Evolutionary conservation across 805 yeast species (phyloP).

Genomic region (Kodamaea sagamina): DNA sequence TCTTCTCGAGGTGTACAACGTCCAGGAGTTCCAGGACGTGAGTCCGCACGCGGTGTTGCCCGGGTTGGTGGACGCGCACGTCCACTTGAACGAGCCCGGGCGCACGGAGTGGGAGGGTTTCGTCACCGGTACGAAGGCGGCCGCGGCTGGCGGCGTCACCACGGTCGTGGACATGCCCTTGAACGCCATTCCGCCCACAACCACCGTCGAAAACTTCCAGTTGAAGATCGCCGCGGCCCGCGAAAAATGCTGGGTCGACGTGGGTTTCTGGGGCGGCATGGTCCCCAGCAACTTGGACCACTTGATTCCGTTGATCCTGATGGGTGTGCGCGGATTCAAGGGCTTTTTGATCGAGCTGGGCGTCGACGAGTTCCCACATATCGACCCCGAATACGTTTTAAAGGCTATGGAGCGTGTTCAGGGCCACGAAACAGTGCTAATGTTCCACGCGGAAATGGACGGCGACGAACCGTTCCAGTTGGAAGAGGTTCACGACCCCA

Average conservation of each 20-base stretch:
- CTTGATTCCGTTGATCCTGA: slow-evolving; percentile 70
- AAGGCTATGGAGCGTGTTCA: slow-evolving; percentile 65
- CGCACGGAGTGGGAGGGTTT: slow-evolving; percentile 98
- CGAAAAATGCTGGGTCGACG: slow-evolving; percentile 87
- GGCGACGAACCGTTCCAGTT: slow-evolving; percentile 10
- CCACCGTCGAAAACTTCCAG: slow-evolving; percentile 74
- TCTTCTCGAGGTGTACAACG: slow-evolving; percentile 44
- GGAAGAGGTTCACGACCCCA: slow-evolving; percentile 52
- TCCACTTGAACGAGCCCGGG: slow-evolving; percentile 96
- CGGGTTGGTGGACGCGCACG: slow-evolving; percentile 92
- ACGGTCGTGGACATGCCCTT: slow-evolving; percentile 95
- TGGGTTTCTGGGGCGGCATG: slow-evolving; percentile 96
- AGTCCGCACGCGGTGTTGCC: slow-evolving; percentile 74
- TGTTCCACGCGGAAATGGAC: slow-evolving; percentile 91
- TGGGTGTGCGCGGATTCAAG: slow-evolving; percentile 93
- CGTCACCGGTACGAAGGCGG: slow-evolving; percentile 93
- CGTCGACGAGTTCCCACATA: slow-evolving; percentile 94
- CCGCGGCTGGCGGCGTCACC: slow-evolving; percentile 95
- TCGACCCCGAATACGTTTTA: slow-evolving; percentile 62
- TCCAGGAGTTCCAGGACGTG: slow-evolving; percentile 51
- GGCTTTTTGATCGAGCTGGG: slow-evolving; percentile 92
- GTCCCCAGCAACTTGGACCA: slow-evolving; percentile 75
- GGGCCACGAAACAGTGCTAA: slow-evolving; percentile 65
- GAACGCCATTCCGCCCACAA: slow-evolving; percentile 95
- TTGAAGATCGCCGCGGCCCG: slow-evolving; percentile 75